phyloP scores from a whole-genome alignment of 805 yeast species.

The Saturnispora dispora region DNA sequence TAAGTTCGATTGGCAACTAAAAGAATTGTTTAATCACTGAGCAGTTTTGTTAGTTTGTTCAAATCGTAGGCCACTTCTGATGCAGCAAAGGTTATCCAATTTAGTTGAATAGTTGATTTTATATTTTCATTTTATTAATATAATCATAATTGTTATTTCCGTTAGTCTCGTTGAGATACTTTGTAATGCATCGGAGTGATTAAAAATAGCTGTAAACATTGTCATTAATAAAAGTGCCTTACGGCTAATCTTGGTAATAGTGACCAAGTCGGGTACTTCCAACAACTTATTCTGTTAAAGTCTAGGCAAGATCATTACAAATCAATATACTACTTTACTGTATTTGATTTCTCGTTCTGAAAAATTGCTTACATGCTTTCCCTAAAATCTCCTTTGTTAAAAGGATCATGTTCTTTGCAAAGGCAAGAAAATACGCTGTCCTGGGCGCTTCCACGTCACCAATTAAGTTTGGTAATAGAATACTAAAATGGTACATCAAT shows the following conservation, averaged over 20 bases:
- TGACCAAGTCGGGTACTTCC: no score
- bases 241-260: neutral
- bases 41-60: neutral
- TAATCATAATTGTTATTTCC: neutral
- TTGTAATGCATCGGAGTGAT: neutral
- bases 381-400: neutral
- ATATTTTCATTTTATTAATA: no score
- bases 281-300: no score
- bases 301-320: no score
- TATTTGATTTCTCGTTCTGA: no score
- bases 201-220: neutral
- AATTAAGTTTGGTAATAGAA: conserved; percentile 59
- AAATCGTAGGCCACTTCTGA: neutral
- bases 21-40: neutral
- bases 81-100: neutral
- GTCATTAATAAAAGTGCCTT: no score
- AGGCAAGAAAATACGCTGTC: conserved; percentile 28
- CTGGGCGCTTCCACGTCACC: conserved; percentile 65
- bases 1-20: neutral
- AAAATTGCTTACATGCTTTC: neutral
- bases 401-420: conserved; percentile 5
- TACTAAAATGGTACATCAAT: conserved; percentile 55
- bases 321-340: no score
- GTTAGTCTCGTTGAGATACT: neutral
- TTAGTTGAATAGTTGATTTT: neutral